Evolutionary conservation across 2,329 filamentous ascomycete species (phyloP).

Genomic region (Curvularia verruculosa): DNA sequence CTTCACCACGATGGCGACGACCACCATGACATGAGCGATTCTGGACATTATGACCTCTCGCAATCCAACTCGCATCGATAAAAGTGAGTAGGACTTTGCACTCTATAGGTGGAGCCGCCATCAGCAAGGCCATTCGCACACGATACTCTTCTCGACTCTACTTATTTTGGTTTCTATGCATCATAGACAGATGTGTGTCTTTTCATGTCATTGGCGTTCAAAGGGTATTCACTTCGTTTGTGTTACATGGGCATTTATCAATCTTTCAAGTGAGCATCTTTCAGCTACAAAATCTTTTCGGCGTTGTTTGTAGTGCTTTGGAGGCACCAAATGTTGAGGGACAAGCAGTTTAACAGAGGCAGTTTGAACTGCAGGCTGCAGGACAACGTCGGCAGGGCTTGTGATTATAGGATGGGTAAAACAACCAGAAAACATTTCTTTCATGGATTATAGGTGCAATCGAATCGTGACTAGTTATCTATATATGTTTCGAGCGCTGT

Average conservation of each 20-base stretch:
- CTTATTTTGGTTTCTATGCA: slow-evolving; percentile 34
- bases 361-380: slow-evolving; percentile 6
- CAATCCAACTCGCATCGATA: slow-evolving; percentile 36
- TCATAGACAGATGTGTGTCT: slow-evolving; percentile 25
- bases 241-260: slow-evolving; percentile 5
- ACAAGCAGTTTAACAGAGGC: slow-evolving; percentile 11
- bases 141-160: slow-evolving; percentile 33
- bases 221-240: slow-evolving; percentile 15
- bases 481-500: background rate
- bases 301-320: slow-evolving; percentile 20
- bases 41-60: slow-evolving; percentile 28
- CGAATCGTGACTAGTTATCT: background rate
- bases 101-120: background rate
- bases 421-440: slow-evolving; percentile 18
- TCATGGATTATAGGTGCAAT: slow-evolving; percentile 6
- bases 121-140: slow-evolving; percentile 28
- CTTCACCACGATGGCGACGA: slow-evolving; percentile 95
- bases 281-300: slow-evolving; percentile 20
- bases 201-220: slow-evolving; percentile 31
- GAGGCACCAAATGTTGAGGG: slow-evolving; percentile 12
- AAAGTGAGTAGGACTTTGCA: background rate
- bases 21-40: slow-evolving; percentile 47
- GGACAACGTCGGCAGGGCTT: background rate
- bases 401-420: slow-evolving; percentile 1
- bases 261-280: slow-evolving; percentile 1